Base-by-base conservation (phyloP, 2,329 filamentous ascomycete species). In the Neonectria faginata region DNA sequence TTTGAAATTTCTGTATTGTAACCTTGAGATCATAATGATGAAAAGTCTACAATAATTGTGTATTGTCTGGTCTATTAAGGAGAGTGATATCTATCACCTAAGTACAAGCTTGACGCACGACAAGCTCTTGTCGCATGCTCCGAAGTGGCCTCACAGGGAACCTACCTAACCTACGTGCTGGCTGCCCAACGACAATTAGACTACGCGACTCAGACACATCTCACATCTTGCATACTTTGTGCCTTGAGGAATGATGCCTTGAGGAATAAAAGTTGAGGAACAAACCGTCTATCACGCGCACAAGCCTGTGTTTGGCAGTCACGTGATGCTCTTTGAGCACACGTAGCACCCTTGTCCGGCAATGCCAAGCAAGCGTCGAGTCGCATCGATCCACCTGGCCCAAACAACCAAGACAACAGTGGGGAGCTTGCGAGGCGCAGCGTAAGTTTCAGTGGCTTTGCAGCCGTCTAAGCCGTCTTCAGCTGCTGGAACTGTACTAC, bases 361-460 rank as follows among this genome's bases (percentile, higher is more conserved):
- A 51, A 60, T 58, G 61, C 57, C 57, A 52, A 25, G 29, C 57
- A 52, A 25, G 29, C 29, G 54, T 51, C 25, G 29, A 48, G 52
- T 60, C 52, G 58, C 54, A 64, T 62, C 44, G 60, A 57, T 68
- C 69, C 68, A 60, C 65, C 50, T 64, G 29, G 42, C 36, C 20
- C 25, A 6, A 25, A 2, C 25, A 25, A 25, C 25, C 44, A 44
- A 18, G 50, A 31, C 55, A 70, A 31, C 55, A 70, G 69, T 62
- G 70, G 65, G 54, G 61, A 62, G 68, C 69, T 64, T 52, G 51
- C 63, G 71, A 71, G 71, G 71, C 71, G 71, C 71, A 73, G 71
- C 65, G 25, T 61, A 52, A 54, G 65, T 72, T 64, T 50, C 55
- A 72, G 71, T 72, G 71, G 71, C 67, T 70, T 48, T 57, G 45